Percentiles rank a stretch among this genome's conserved stretches.
Evolutionary conservation across 106 monocot species (phyloP).

Genomic region (Ottelia alismoides): DNA sequence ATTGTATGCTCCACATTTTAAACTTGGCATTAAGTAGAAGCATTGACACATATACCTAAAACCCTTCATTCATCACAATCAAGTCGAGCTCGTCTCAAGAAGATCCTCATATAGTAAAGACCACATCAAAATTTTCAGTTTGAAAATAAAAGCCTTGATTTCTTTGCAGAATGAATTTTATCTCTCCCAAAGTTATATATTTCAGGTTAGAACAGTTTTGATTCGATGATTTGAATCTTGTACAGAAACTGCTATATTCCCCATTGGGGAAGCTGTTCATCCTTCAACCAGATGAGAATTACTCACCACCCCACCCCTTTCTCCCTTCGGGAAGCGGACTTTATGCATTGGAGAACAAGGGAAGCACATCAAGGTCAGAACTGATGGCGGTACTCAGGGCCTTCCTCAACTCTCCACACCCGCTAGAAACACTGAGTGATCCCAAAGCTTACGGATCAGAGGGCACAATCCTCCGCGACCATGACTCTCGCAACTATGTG

Average conservation of each 20-base stretch:
- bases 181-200: too few relatives aligned
- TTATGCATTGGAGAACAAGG: slow-evolving; percentile 22
- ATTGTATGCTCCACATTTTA: too few relatives aligned
- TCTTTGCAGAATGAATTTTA: too few relatives aligned
- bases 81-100: too few relatives aligned
- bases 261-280: slow-evolving; percentile 59
- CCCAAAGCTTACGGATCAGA: slow-evolving; percentile 69
- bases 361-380: background rate
- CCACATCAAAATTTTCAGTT: too few relatives aligned
- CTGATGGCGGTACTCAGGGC: slow-evolving; percentile 19
- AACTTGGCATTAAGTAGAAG: too few relatives aligned
- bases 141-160: too few relatives aligned
- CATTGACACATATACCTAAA: too few relatives aligned
- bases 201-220: too few relatives aligned
- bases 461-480: slow-evolving; percentile 79
- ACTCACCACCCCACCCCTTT: slow-evolving; percentile 57
- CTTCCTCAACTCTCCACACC: slow-evolving; percentile 83
- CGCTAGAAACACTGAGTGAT: slow-evolving; percentile 67
- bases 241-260: slow-evolving; percentile 59
- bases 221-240: background rate
- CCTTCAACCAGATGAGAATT: slow-evolving; percentile 55
- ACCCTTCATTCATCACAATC: too few relatives aligned
- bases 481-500: slow-evolving; percentile 71
- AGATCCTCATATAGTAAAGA: too few relatives aligned
- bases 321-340: slow-evolving; percentile 57